These are phyloP conservation scores for Cladosporium sp. DNA, from an alignment of 2,329 filamentous ascomycete genomes.

Conservation along the genomic window DNA sequence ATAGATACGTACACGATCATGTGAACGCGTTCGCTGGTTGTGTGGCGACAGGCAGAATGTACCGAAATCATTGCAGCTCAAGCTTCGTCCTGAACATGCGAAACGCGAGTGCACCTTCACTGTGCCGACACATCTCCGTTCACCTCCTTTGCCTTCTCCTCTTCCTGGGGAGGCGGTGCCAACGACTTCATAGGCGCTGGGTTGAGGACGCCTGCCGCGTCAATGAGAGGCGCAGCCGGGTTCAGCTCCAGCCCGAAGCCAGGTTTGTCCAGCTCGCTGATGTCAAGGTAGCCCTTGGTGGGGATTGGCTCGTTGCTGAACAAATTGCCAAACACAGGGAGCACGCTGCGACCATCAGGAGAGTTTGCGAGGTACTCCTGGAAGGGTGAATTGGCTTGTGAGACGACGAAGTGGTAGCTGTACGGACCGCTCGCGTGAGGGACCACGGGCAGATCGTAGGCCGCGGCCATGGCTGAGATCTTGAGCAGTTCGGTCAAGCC, in stretches of 20 bases:
- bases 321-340: conserved; percentile 88
- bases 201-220: conserved; percentile 70
- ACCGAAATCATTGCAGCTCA: background rate
- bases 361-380: conserved; percentile 96
- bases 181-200: conserved; percentile 56
- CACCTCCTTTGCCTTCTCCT: conserved; percentile 19
- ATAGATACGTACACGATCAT: background rate
- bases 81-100: background rate
- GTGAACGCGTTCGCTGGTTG: background rate
- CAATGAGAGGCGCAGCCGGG: conserved; percentile 75
- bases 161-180: conserved; percentile 28
- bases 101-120: background rate
- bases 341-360: conserved; percentile 81
- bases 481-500: conserved; percentile 90
- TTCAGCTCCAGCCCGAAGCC: conserved; percentile 89
- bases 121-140: conserved; percentile 5
- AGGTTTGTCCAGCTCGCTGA: conserved; percentile 79
- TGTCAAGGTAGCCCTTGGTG: conserved; percentile 75
- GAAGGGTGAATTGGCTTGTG: conserved; percentile 89
- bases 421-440: conserved; percentile 94
- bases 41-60: no score
- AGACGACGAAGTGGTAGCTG: conserved; percentile 94
- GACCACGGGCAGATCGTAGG: conserved; percentile 91
- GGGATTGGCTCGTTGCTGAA: conserved; percentile 91
- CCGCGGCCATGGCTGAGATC: conserved; percentile 83